Conservation (phyloP, 345 rosid genomes). For the Eucalyptus cloeziana region DNA sequence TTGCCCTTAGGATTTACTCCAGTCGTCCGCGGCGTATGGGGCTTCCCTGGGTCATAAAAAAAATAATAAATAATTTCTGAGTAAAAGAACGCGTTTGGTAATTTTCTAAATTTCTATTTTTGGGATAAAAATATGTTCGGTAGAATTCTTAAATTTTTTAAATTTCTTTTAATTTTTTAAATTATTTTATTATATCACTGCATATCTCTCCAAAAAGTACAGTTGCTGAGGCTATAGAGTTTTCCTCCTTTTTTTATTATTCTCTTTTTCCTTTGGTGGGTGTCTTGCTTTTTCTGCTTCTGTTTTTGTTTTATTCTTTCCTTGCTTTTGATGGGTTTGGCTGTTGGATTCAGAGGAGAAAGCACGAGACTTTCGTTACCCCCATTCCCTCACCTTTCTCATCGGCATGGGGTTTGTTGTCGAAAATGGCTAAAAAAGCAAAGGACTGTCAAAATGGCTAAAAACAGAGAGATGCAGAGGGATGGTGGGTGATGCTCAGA, state of each 20-base stretch:
- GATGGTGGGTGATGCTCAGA: background rate
- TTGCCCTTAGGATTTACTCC: no score
- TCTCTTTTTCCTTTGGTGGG: background rate
- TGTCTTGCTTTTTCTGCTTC: background rate
- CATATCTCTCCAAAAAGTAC: constrained; percentile 3
- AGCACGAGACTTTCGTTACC: constrained; percentile 2
- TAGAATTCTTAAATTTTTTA: background rate
- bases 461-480: no score
- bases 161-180: background rate
- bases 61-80: no score
- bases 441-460: background rate
- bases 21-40: no score
- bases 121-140: fast-evolving
- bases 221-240: background rate
- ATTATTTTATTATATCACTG: background rate
- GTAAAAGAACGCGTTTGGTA: no score
- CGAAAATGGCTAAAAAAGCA: constrained; percentile 29
- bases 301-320: background rate
- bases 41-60: no score
- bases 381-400: constrained; percentile 10
- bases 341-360: background rate
- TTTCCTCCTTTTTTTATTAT: background rate
- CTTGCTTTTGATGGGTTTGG: background rate
- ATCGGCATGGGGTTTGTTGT: background rate
- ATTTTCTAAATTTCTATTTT: no score